These are phyloP conservation scores for Lactifluus volemus DNA, from an alignment of 768 basidiomycete genomes.

Conservation along the genomic window DNA sequence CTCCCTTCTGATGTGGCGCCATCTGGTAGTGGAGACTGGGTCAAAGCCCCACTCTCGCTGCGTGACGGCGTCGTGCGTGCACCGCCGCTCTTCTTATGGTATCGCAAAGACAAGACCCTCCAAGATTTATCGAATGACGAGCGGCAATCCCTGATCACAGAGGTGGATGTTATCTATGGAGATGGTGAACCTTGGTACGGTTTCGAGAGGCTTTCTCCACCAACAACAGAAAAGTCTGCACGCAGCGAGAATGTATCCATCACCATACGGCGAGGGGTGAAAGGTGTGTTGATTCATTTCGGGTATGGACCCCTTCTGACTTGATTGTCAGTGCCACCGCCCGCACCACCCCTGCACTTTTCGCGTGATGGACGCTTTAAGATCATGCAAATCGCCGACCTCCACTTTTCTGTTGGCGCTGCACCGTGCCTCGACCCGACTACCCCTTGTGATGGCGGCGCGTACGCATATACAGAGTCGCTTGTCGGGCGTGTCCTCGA, in stretches of 20 bases:
- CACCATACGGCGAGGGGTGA: conserved; percentile 64
- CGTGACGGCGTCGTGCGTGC: conserved; percentile 52
- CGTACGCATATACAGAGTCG: conserved; percentile 73
- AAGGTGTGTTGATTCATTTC: conserved; percentile 38
- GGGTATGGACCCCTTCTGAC: not conserved
- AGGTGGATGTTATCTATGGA: conserved; percentile 86
- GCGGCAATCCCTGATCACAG: conserved; percentile 63
- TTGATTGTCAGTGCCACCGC: conserved; percentile 46
- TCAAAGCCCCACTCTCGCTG: conserved; percentile 50
- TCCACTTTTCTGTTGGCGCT: conserved; percentile 81
- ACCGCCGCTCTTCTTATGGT: conserved; percentile 68
- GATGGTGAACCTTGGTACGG: conserved; percentile 81
- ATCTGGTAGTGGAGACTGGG: conserved; percentile 46
- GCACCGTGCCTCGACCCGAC: conserved; percentile 71
- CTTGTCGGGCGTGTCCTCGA: conserved; percentile 68
- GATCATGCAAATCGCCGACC: conserved; percentile 84
- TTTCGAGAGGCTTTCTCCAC: conserved; percentile 62
- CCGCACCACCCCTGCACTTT: conserved; percentile 76
- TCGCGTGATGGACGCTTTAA: conserved; percentile 77
- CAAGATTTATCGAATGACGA: conserved; percentile 51
- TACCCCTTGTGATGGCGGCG: conserved; percentile 41
- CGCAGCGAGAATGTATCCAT: conserved; percentile 49
- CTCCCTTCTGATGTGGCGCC: conserved; percentile 48
- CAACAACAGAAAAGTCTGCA: conserved; percentile 36
- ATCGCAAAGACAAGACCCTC: conserved; percentile 57